Base-by-base conservation (phyloP, 202 grass and related monocot genomes). In the Panicum virgatum region DNA sequence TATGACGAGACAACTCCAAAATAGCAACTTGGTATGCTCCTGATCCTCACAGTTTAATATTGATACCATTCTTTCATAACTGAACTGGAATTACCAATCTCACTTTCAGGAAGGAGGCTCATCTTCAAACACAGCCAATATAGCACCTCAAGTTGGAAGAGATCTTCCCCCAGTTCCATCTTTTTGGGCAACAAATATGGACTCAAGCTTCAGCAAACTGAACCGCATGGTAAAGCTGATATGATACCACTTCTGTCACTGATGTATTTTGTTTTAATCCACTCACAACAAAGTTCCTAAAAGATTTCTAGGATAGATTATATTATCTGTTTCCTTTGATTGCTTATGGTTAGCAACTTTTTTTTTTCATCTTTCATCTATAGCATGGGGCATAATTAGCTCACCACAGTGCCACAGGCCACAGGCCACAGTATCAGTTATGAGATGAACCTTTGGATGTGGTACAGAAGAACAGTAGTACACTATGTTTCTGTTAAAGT, bases 1-100 rank as follows among this genome's bases (percentile, higher is more conserved):
- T 52, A 86, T 86, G 86, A 92, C 86, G 45, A 86, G 86, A 76
- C 90, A 83, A 60, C 62, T 86, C 65, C 79, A 90, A 75, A 90
- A 83, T 19, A 89, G 63, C 57, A 75, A 68, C 45, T 83, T 87
- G 83, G 90, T 92, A 89, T 83, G 47, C 69, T 61, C 62, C 71
- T 82, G 73, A 40, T 80, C 64, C 37, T 67, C 20, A 46, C 23
- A 54, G 53, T 81, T 78, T 82, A 32, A 69, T 51, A 86, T 72
- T 38, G 18, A 27, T 38, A 20, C 9, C 8, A 34, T 62, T 36
- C 38, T 73, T 77, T 32, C 37, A n/a, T 22, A 58, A 71, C 39
- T 75, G 51, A 91, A 88, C 12, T 83, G 45, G 44, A 86, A 15
- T 11, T 67, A 37, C 2, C 12, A 26, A 57, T 53, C 67, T 9